phyloP scores from a whole-genome alignment of 805 yeast genomes.

The Saccharomycopsis sp. region DNA sequence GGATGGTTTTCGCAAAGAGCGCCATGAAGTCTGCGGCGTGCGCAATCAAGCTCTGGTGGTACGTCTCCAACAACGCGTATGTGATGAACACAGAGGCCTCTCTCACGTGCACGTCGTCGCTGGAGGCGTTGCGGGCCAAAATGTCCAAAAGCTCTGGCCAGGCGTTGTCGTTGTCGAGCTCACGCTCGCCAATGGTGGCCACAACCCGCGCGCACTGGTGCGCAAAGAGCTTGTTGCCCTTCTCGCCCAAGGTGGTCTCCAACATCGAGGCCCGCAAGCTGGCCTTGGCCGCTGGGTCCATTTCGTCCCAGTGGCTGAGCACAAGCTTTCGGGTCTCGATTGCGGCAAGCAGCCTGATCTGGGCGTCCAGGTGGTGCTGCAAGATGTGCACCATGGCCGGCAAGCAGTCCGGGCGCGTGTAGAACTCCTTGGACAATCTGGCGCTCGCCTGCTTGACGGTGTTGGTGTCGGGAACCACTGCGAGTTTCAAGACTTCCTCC shows the following conservation, averaged over 20 bases:
- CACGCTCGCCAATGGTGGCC: slow-evolving; percentile 75
- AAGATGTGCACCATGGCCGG: slow-evolving; percentile 80
- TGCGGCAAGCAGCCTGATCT: slow-evolving; percentile 86
- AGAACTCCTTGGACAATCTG: slow-evolving; percentile 66
- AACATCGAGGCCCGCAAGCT: slow-evolving; percentile 64
- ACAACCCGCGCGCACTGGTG: slow-evolving; percentile 88
- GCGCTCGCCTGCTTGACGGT: slow-evolving; percentile 79
- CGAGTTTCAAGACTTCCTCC: slow-evolving; percentile 73
- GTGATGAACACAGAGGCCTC: slow-evolving; percentile 82
- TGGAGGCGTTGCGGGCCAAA: slow-evolving; percentile 59
- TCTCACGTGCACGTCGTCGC: slow-evolving; percentile 45
- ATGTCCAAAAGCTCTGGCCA: slow-evolving; percentile 78
- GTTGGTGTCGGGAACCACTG: slow-evolving; percentile 73
- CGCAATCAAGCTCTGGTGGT: slow-evolving; percentile 47
- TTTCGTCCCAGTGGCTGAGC: slow-evolving; percentile 54
- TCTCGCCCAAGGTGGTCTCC: slow-evolving; percentile 58
- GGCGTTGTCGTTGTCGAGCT: slow-evolving; percentile 48
- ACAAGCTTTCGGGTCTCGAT: slow-evolving; percentile 91
- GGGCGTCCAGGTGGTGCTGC: slow-evolving; percentile 61
- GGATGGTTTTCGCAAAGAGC: slow-evolving; percentile 59
- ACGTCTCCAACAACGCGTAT: slow-evolving; percentile 68
- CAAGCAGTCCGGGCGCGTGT: slow-evolving; percentile 60
- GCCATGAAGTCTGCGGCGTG: slow-evolving; percentile 62
- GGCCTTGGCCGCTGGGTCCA: slow-evolving; percentile 42
- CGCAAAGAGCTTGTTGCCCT: slow-evolving; percentile 58